Base-by-base conservation (phyloP, 441 rosid genomes). In the Adansonia rubrostipa region DNA sequence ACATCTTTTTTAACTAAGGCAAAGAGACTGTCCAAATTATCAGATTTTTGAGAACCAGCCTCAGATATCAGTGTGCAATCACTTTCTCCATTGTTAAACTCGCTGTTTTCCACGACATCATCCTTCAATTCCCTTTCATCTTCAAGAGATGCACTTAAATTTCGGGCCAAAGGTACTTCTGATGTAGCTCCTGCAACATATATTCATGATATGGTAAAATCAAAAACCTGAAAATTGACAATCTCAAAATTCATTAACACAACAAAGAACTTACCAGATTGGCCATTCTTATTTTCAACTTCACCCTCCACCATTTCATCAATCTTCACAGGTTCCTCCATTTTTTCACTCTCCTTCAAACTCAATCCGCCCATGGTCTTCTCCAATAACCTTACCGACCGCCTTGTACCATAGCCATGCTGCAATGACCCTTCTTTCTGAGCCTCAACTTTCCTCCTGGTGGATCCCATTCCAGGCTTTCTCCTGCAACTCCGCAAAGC, bases 341-440 rank as follows among this genome's bases (percentile, higher is more conserved):
- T 22, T 56, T 57, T 74, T 79, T 40, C 86, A 67, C 77, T 80
- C 63, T 85, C 88, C 56, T 84, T 88, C 84, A 96, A 82, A 82
- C 87, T 84, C 80, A 94, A 64, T 14, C 81, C 86, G 73, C 72
- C 87, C 91, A 92, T 81, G 68, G 71, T 77, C 81, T 88, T 90
- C 85, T 87, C 96, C 73, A 96, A 64, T 82, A 96, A 60, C 78
- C 90, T 91, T 61, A 85, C 87, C 0, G 98, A 90, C 47, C 88
- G 88, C 87, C 99, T 88, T 0, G 97, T 92, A 78, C 90, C 84
- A 61, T 87, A 86, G 36, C 60, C 90, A 9, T 78, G 61, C 88
- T 87, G 93, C 45, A 81, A 85, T 0, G 91, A 82, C 50, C 20
- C 33, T 45, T 74, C 84, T 56, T 79, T 77, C 79, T 78, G 80